A percentile compares a stretch with the other conserved stretches of the same genome.
Conservation (phyloP, 306 rosid genomes). For the Acacia melanoxylon region DNA sequence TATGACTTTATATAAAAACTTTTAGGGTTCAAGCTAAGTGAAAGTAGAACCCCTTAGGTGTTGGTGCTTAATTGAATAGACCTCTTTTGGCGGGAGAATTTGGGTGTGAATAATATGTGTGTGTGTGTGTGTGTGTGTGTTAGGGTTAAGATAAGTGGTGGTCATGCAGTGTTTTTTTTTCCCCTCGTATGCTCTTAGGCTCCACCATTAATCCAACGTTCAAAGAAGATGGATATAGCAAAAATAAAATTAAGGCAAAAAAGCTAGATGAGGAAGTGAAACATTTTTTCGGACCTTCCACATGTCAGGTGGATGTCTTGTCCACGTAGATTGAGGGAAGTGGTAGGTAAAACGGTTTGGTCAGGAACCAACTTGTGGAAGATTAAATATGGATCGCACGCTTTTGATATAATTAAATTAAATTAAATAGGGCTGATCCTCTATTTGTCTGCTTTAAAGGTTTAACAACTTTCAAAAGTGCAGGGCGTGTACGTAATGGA, state of each 20-base stretch:
- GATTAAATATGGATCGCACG: constrained; percentile 22
- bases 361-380: constrained; percentile 26
- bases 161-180: constrained; percentile 34
- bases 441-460: background rate
- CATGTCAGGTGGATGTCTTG: constrained; percentile 36
- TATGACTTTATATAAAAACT: background rate
- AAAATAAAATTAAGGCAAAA: no score
- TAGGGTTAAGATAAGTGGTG: constrained; percentile 31
- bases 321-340: constrained; percentile 47
- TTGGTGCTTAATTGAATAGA: constrained; percentile 25
- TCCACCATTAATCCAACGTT: constrained; percentile 44
- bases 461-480: constrained; percentile 10
- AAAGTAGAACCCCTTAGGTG: background rate
- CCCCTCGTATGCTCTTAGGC: constrained; percentile 23
- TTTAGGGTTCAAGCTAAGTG: background rate
- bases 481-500: background rate
- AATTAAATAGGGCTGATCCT: background rate
- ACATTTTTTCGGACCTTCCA: constrained; percentile 27
- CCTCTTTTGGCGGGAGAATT: constrained; percentile 66
- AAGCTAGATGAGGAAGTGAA: background rate
- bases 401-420: background rate
- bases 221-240: constrained; percentile 37
- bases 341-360: constrained; percentile 63
- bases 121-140: no score
- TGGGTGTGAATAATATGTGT: constrained; percentile 43